Evolutionary conservation across 2,329 filamentous ascomycete species (phyloP).

Genomic region (Ceratocystis colombiana): DNA sequence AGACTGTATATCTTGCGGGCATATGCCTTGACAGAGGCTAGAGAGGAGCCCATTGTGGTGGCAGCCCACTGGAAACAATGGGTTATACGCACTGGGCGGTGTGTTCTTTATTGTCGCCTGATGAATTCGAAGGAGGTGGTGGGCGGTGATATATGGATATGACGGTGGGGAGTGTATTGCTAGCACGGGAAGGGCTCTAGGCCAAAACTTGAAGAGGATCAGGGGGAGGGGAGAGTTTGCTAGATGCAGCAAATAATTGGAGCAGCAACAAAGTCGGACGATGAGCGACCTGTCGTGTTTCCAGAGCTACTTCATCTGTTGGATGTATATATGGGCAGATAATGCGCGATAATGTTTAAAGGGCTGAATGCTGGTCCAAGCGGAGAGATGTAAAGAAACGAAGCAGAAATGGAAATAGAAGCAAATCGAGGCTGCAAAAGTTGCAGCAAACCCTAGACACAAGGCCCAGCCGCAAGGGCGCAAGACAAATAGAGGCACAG

Average conservation of each 20-base stretch:
- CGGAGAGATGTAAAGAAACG: neutral
- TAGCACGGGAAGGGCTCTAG: neutral
- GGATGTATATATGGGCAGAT: neutral
- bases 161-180: conserved; percentile 9
- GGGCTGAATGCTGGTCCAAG: neutral
- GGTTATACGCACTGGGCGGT: neutral
- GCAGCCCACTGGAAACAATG: conserved; percentile 17
- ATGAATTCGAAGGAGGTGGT: neutral
- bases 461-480: neutral
- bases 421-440: neutral
- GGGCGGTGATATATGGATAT: neutral
- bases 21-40: conserved; percentile 32
- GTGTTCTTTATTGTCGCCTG: neutral
- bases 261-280: neutral
- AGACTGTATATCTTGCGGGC: conserved; percentile 51
- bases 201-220: neutral
- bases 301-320: neutral
- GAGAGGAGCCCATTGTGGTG: conserved; percentile 34
- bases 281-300: neutral
- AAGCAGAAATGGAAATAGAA: neutral
- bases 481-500: neutral
- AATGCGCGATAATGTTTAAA: neutral
- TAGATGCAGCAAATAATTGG: neutral
- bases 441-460: neutral
- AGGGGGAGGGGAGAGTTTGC: neutral